Percentiles rank a stretch among this genome's conserved stretches.
Evolutionary conservation across 129 eudicot species (phyloP).

Genomic region (Flaveria trinervia): DNA sequence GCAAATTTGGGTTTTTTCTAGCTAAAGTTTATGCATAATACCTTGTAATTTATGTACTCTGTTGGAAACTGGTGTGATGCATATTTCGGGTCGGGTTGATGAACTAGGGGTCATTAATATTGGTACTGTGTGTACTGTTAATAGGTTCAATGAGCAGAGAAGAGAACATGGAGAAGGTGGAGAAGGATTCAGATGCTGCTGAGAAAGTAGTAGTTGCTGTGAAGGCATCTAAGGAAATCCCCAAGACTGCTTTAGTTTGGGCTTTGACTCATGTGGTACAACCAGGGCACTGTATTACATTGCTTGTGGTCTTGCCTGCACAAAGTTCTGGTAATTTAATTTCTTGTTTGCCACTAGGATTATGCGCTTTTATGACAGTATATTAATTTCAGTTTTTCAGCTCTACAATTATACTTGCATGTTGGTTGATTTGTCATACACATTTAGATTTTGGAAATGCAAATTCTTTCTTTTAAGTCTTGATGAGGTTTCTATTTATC

Average conservation of each 20-base stretch:
- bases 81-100: slow-evolving; percentile 9
- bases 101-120: slow-evolving; percentile 23
- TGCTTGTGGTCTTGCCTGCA: slow-evolving; percentile 80
- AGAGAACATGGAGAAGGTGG: slow-evolving; percentile 58
- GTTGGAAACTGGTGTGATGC: slow-evolving; percentile 1
- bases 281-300: slow-evolving; percentile 92
- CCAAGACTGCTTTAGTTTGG: slow-evolving; percentile 90
- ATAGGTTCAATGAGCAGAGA: slow-evolving; percentile 54
- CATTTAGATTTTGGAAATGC: neutral
- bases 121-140: neutral
- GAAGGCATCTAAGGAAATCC: slow-evolving; percentile 90
- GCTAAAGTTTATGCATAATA: slow-evolving; percentile 1
- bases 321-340: slow-evolving; percentile 64
- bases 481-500: neutral
- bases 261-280: slow-evolving; percentile 98
- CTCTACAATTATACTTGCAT: neutral
- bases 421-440: neutral
- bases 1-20: slow-evolving; percentile 9
- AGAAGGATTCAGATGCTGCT: slow-evolving; percentile 54
- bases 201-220: slow-evolving; percentile 92
- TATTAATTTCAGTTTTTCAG: neutral
- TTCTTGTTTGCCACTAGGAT: neutral
- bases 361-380: slow-evolving; percentile 9
- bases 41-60: slow-evolving; percentile 12
- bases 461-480: slow-evolving; percentile 20